Evolutionary conservation across 75 land plant species (phyloP), one percentile per base, ranked within the genome.

Genomic region (Larix kaempferi): DNA sequence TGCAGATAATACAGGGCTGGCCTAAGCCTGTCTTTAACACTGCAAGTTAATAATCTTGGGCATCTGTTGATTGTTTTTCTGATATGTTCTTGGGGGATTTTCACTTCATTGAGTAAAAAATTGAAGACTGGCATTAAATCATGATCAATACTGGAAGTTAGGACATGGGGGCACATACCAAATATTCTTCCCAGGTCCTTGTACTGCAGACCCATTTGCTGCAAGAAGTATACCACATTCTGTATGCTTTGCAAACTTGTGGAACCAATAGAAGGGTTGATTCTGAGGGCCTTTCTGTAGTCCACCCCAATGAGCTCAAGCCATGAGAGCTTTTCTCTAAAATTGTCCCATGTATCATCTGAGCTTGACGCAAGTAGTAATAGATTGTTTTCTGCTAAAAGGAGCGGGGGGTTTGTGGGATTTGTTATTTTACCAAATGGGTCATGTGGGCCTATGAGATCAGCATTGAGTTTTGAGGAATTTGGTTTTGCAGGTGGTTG

Each of bases 221-320:
- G 82, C 74, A 91, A 87, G 83, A 80, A 91, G 79, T 84, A 71
- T 76, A 89, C 71, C 60, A 91, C 78, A 73, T 82, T 73, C 66
- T 89, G 84, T 78, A 91, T 85, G 76, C 86, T 81, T n/a, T 80
- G 17, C 54, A 89, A 86, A 23, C 89, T 41, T 65, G 89, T 86
- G 6, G 67, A 10, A 26, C 62, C 87, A 66, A 91, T 77, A 57
- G 83, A 83, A 0, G 93, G 93, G 84, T 91, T 91, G 56, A 57
- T 76, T 27, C 80, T 55, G 4, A 91, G 57, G 25, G 87, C 91
- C 22, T 82, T 79, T 71, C 83, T 87, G 52, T 87, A 75, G 78
- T 91, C 90, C 52, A 91, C 78, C 10, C 93, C 93, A 83, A 91
- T 82, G 57, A 91, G 63, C 78, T 91, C 93, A 7, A 91, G 89